A percentile compares a stretch with the other conserved stretches of the same genome.
Conservation (phyloP, 805 yeast species). For the Peterozyma xylosa region DNA sequence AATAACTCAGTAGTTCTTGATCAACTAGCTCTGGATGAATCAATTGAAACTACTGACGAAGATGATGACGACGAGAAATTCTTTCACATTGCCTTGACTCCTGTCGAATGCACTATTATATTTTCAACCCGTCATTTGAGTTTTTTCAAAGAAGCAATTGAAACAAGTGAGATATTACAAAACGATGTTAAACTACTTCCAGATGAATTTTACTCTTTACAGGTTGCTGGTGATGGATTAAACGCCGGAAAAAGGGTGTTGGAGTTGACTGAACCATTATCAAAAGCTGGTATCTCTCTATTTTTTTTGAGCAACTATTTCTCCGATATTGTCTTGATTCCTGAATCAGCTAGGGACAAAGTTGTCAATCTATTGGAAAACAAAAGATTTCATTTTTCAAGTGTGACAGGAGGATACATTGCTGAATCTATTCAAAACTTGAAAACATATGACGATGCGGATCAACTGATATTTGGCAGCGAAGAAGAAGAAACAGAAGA, state of each 20-base stretch:
- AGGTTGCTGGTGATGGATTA: constrained; percentile 53
- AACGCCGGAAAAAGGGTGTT: constrained; percentile 46
- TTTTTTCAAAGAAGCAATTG: constrained; percentile 32
- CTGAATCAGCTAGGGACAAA: constrained; percentile 31
- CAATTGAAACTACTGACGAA: constrained; percentile 9
- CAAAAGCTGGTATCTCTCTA: constrained; percentile 46
- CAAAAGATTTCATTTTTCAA: constrained; percentile 35
- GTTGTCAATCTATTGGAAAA: constrained; percentile 38
- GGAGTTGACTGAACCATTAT: constrained; percentile 51
- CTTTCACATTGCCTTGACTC: constrained; percentile 56
- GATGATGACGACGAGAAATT: constrained; percentile 35
- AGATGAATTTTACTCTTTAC: constrained; percentile 42
- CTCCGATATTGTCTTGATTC: constrained; percentile 57
- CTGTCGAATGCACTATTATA: constrained; percentile 55
- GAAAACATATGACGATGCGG: constrained; percentile 3
- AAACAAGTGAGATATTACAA: constrained; percentile 21
- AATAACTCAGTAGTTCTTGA: constrained; percentile 8
- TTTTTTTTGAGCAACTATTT: constrained; percentile 59
- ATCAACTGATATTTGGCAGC: constrained; percentile 31
- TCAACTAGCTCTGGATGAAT: constrained; percentile 6
- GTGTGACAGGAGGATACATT: constrained; percentile 1
- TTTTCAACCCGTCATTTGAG: constrained; percentile 33
- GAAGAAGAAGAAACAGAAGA: neutral
- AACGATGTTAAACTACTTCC: constrained; percentile 33
- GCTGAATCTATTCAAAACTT: no score